A percentile compares a stretch with the other conserved stretches of the same genome.
Conservation (phyloP, 176 grass and related monocot species). For the Areca catechu region DNA sequence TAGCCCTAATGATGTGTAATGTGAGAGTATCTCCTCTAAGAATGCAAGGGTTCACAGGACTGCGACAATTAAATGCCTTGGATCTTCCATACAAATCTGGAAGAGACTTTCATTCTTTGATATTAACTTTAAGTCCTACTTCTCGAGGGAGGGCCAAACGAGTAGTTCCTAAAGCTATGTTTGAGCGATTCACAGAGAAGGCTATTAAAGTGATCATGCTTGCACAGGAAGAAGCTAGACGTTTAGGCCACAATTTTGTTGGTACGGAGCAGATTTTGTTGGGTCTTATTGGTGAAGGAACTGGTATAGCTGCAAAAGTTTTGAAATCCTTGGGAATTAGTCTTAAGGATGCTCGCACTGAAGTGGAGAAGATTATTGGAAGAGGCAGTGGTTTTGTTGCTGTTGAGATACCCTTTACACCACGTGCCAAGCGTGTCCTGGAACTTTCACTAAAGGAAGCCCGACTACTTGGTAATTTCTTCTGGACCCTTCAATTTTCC, state of each 20-base stretch:
- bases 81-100: too few relatives aligned
- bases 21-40: too few relatives aligned
- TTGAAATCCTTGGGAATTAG: not conserved
- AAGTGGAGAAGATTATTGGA: conserved; percentile 1
- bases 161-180: not conserved
- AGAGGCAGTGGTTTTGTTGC: not conserved
- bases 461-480: conserved; percentile 2
- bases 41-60: too few relatives aligned
- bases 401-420: conserved; percentile 4
- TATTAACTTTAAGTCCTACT: too few relatives aligned
- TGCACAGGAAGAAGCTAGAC: conserved; percentile 13
- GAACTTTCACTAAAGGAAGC: conserved; percentile 4
- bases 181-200: conserved; percentile 12
- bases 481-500: too few relatives aligned
- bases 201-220: conserved; percentile 7
- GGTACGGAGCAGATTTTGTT: conserved; percentile 14
- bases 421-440: conserved; percentile 4
- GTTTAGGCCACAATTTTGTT: conserved; percentile 5
- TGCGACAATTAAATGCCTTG: too few relatives aligned
- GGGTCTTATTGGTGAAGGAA: conserved; percentile 4
- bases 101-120: too few relatives aligned
- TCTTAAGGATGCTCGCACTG: not conserved
- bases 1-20: too few relatives aligned
- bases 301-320: not conserved
- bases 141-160: too few relatives aligned